These are phyloP conservation scores for Ophiostoma ulmi DNA, from an alignment of 2,329 filamentous ascomycete genomes.

Conservation along the genomic window DNA sequence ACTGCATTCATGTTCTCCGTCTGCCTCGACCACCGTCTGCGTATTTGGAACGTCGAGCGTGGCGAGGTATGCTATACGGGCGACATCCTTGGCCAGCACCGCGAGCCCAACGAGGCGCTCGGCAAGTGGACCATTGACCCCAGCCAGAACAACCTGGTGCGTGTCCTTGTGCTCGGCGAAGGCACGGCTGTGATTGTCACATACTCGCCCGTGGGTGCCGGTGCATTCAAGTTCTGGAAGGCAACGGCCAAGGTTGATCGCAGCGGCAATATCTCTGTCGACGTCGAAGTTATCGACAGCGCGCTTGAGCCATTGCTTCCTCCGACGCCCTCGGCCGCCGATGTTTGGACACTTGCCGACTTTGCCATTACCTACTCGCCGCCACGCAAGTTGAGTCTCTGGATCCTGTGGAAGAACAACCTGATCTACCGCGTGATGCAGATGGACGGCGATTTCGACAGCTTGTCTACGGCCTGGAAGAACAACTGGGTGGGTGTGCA, in stretches of 20 bases:
- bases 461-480: slow-evolving; percentile 57
- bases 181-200: slow-evolving; percentile 62
- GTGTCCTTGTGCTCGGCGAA: slow-evolving; percentile 57
- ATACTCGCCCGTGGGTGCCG: slow-evolving; percentile 79
- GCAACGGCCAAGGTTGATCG: slow-evolving; percentile 61
- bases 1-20: slow-evolving; percentile 65
- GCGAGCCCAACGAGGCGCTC: slow-evolving; percentile 59
- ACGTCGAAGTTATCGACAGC: slow-evolving; percentile 54
- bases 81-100: slow-evolving; percentile 67
- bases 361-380: slow-evolving; percentile 59
- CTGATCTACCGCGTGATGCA: slow-evolving; percentile 69
- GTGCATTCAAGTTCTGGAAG: slow-evolving; percentile 92
- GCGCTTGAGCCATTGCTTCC: slow-evolving; percentile 60
- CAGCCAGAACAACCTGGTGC: slow-evolving; percentile 69
- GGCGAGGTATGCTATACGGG: slow-evolving; percentile 71
- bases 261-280: slow-evolving; percentile 39
- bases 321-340: slow-evolving; percentile 63
- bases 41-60: slow-evolving; percentile 82
- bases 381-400: slow-evolving; percentile 48
- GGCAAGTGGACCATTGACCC: slow-evolving; percentile 75
- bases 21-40: slow-evolving; percentile 80
- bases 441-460: slow-evolving; percentile 65
- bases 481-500: slow-evolving; percentile 66
- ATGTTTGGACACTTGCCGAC: slow-evolving; percentile 75
- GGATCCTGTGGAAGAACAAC: slow-evolving; percentile 82